A percentile compares a stretch with the other conserved stretches of the same genome.
Conservation (phyloP, 768 basidiomycete genomes). For the Leccinellum albellum region DNA sequence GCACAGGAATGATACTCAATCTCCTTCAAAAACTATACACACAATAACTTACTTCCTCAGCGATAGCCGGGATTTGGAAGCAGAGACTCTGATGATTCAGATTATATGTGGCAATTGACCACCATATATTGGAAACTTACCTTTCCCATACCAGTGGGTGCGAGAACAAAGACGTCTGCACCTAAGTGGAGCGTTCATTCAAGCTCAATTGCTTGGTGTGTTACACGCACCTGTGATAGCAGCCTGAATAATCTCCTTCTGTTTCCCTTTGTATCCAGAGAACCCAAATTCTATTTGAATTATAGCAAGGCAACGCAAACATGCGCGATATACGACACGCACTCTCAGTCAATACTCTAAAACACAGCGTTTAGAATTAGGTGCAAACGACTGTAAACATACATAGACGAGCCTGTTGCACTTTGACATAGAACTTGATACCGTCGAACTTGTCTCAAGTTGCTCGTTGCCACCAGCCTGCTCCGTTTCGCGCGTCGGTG, state of each 20-base stretch:
- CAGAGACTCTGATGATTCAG: constrained; percentile 59
- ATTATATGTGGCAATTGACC: background rate
- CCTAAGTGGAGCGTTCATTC: constrained; percentile 37
- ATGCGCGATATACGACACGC: background rate
- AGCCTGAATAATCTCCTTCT: constrained; percentile 70
- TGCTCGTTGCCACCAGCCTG: background rate
- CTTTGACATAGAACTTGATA: background rate
- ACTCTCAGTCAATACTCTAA: constrained; percentile 27
- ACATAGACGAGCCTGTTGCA: constrained; percentile 16
- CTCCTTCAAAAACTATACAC: background rate
- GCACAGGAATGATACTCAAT: background rate
- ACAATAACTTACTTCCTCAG: constrained; percentile 44
- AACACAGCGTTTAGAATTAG: background rate
- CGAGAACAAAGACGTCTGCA: constrained; percentile 71
- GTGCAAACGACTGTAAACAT: background rate
- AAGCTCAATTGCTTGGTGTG: background rate
- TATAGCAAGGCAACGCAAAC: background rate
- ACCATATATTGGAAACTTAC: constrained; percentile 31
- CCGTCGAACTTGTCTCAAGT: background rate
- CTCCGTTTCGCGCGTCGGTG: constrained; percentile 1
- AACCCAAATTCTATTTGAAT: constrained; percentile 63
- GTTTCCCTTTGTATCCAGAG: constrained; percentile 67
- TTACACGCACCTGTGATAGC: constrained; percentile 51
- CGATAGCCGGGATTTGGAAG: constrained; percentile 79
- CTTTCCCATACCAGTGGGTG: constrained; percentile 90